These are phyloP conservation scores for Tolypocladium ophioglossoides DNA, from an alignment of 2,329 filamentous ascomycete genomes.

Conservation along the genomic window DNA sequence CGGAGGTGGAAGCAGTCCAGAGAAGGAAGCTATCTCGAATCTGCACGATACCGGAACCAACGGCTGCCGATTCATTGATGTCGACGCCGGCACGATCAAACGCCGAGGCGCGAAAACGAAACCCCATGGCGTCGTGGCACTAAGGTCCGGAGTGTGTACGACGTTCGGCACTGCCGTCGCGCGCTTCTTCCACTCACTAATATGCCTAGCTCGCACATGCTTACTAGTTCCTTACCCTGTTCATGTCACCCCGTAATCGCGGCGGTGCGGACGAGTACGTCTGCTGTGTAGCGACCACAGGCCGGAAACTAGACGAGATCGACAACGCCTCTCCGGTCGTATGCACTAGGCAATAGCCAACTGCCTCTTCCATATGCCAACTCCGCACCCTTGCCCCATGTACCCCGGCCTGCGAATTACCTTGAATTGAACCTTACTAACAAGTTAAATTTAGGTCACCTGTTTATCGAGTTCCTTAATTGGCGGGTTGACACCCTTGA, in stretches of 20 bases:
- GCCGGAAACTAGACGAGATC: not conserved
- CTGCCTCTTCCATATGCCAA: constrained; percentile 1
- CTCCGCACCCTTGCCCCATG: not conserved
- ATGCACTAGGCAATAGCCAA: not conserved
- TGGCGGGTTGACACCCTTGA: not conserved
- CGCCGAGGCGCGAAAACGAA: not conserved
- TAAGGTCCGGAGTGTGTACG: too few relatives aligned
- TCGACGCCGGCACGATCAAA: not conserved
- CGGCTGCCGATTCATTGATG: too few relatives aligned
- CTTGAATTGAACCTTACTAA: not conserved
- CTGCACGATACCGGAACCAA: too few relatives aligned
- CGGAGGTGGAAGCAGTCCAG: not conserved
- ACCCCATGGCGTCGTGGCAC: not conserved
- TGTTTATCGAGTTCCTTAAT: not conserved
- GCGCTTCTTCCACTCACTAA: too few relatives aligned
- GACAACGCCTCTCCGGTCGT: not conserved
- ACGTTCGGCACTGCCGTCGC: too few relatives aligned
- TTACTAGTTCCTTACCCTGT: not conserved
- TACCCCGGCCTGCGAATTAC: not conserved
- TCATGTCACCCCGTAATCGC: too few relatives aligned
- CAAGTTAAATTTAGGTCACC: not conserved
- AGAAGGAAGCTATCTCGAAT: not conserved
- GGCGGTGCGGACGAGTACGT: not conserved
- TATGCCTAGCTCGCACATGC: not conserved
- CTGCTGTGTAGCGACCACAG: not conserved